Evolutionary conservation across 108 stramenopile genomes (phyloP).

Genomic region (Aurantiochytrium sp.): DNA sequence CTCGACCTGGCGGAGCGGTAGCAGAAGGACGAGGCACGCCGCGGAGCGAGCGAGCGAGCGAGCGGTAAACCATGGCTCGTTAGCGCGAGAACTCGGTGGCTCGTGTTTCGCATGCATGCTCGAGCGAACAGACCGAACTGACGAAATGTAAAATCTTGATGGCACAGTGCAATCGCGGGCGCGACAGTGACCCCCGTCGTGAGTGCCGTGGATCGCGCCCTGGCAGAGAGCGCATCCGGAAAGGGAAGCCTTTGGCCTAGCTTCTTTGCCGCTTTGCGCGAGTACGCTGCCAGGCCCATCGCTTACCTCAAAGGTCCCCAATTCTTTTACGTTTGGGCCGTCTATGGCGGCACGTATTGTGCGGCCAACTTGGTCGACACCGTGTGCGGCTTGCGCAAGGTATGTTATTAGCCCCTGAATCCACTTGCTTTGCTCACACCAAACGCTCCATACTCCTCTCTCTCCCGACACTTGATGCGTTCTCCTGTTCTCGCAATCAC

Average conservation of each 20-base stretch:
- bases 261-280: neutral
- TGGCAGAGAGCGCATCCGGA: neutral
- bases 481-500: too few species aligned
- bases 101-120: too few species aligned
- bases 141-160: neutral
- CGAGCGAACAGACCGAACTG: neutral
- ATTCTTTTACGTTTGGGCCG: slow-evolving; percentile 17
- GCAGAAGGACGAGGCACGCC: neutral
- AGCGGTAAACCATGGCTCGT: neutral
- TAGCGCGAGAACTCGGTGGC: neutral
- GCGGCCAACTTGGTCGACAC: slow-evolving; percentile 22
- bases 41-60: too few species aligned
- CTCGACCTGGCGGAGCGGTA: neutral
- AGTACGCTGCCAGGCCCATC: slow-evolving; percentile 10
- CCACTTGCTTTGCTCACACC: too few species aligned
- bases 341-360: slow-evolving; percentile 26
- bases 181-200: neutral
- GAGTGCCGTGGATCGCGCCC: neutral
- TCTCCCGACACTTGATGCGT: too few species aligned
- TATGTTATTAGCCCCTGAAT: neutral
- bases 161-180: neutral
- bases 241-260: neutral
- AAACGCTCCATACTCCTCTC: too few species aligned
- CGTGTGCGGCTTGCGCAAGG: slow-evolving; percentile 17
- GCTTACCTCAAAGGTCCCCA: slow-evolving; percentile 16